These are phyloP conservation scores for Trichoderma sp. DNA, from an alignment of 2,329 filamentous ascomycete species.

Conservation along the genomic window DNA sequence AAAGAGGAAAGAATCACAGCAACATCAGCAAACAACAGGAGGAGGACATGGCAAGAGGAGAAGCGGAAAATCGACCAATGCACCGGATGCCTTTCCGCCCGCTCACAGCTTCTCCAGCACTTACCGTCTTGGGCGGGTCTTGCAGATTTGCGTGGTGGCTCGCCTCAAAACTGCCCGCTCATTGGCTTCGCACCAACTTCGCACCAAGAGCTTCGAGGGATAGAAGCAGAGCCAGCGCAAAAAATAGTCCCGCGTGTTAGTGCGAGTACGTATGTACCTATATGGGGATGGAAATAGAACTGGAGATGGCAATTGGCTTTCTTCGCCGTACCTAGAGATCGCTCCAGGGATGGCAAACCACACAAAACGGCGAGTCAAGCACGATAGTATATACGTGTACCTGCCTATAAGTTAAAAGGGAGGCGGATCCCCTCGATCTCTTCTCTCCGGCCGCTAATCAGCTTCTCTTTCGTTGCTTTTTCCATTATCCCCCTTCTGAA, in stretches of 20 bases:
- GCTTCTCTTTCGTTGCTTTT: background rate
- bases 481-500: background rate
- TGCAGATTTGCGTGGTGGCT: constrained; percentile 13
- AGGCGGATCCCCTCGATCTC: background rate
- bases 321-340: background rate
- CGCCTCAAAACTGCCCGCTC: background rate
- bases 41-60: background rate
- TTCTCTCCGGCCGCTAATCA: background rate
- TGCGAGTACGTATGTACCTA: too few relatives aligned
- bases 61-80: background rate
- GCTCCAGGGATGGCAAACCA: background rate
- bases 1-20: background rate
- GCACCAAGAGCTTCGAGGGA: background rate
- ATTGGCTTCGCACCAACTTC: constrained; percentile 1
- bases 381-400: background rate
- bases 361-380: constrained; percentile 1
- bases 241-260: background rate
- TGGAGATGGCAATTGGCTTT: background rate
- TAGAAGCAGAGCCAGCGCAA: background rate
- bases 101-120: background rate
- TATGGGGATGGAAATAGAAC: constrained; percentile 8
- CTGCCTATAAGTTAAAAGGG: background rate
- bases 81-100: background rate
- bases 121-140: constrained; percentile 19
- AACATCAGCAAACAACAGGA: background rate